Evolutionary conservation across 192 early-diverging fungal genomes (phyloP), one percentile per base, ranked within the genome.

Genomic region (Geosiphon pyriformis): DNA sequence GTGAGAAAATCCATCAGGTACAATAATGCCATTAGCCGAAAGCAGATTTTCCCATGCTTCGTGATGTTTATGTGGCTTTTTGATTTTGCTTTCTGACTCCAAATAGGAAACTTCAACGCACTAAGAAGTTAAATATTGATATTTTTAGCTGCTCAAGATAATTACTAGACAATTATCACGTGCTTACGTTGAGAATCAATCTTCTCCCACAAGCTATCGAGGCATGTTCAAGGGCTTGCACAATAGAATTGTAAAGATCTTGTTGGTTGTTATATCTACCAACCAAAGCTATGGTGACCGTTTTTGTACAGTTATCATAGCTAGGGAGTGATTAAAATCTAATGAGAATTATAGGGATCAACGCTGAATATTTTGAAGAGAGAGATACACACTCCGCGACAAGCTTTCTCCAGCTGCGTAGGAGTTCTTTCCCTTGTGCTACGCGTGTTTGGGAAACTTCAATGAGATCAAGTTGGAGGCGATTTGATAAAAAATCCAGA

Each of bases 61-160:
- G 68, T 94, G 90, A 75, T 91, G 96, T 78, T 94, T 92, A 72
- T 90, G 74, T 51, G 96, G 93, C 72, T 92, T 87, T 55, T 78
- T 76, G 53, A 75, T 76, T 61, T 84, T 79, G 35, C 81, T 84
- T 56, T 79, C 80, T 18, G 80, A 65, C 71, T 97, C 96, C 27
- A 98, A 82, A 72, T 96, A 89, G 11, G 89, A 76, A 18, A 92
- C 93, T 74, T 98, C 96, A 50, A 98, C 90, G 95, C 96, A 98
- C 69, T 86, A 72, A 42, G 37, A 23, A 4, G 30, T 10, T 42
- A 42, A 15, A 42, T 42, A 42, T 42, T 10, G 37, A 10, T 42
- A 42, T 42, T 42, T 42, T 42, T 42, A 42, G 6, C 15, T 15
- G 37, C 6, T 23, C 26, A 26, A 26, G 6, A 12, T 54, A 20